A percentile compares a stretch with the other conserved stretches of the same genome.
Conservation (phyloP, 345 rosid genomes). For the Barbarea vulgaris region DNA sequence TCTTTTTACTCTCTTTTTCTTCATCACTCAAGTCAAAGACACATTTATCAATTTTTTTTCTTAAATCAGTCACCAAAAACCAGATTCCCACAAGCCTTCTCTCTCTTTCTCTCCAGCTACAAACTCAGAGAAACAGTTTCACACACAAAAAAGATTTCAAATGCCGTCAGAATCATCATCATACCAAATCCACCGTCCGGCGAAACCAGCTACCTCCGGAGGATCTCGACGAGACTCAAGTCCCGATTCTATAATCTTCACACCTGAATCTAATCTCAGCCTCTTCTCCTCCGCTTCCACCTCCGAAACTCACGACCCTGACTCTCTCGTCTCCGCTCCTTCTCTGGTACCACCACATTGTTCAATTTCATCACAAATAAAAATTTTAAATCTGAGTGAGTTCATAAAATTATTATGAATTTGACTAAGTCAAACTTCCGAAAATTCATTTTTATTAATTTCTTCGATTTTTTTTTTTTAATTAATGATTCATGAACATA, state of each 20-base stretch:
- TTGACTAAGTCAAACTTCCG: slow-evolving; percentile 21
- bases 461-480: too few species aligned
- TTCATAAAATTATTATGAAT: neutral
- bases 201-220: slow-evolving; percentile 42
- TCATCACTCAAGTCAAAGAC: neutral
- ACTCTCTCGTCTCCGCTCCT: slow-evolving; percentile 67
- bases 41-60: neutral
- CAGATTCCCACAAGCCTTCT: neutral
- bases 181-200: slow-evolving; percentile 39
- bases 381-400: neutral
- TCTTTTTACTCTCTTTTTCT: neutral
- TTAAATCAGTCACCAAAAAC: neutral
- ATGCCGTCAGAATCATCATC: slow-evolving; percentile 53
- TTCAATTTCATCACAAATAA: neutral
- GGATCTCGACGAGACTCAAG: slow-evolving; percentile 66
- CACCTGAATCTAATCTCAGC: slow-evolving; percentile 78
- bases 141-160: slow-evolving; percentile 18
- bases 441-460: neutral
- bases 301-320: slow-evolving; percentile 77
- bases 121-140: neutral
- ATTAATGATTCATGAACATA: too few species aligned
- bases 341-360: slow-evolving; percentile 57
- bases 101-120: neutral
- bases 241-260: slow-evolving; percentile 84
- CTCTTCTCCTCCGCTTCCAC: slow-evolving; percentile 87